phyloP scores from a whole-genome alignment of 2,329 filamentous ascomycete genomes.

The Fragosphaeria purpurea region DNA sequence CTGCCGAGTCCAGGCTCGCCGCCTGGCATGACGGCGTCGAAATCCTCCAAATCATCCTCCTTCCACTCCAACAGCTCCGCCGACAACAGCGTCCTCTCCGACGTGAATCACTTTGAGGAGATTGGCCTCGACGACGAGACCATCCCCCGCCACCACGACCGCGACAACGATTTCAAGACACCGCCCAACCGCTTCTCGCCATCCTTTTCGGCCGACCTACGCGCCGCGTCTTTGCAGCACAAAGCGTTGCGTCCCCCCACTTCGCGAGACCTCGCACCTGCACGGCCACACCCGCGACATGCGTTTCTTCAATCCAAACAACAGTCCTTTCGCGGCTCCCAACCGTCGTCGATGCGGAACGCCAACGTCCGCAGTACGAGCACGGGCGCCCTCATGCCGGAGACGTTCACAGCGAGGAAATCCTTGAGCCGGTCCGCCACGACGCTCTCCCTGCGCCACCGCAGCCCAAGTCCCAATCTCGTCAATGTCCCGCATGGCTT shows the following conservation, averaged over 20 bases:
- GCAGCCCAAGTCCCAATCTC: conserved; percentile 41
- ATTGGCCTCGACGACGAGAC: conserved; percentile 67
- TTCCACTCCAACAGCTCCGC: conserved; percentile 72
- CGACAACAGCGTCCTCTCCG: conserved; percentile 58
- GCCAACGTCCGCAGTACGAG: conserved; percentile 43
- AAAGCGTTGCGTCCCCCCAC: conserved; percentile 18
- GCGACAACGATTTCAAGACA: conserved; percentile 26
- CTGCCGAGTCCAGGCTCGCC: conserved; percentile 51
- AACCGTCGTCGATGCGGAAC: conserved; percentile 29
- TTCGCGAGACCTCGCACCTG: conserved; percentile 21
- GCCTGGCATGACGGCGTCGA: conserved; percentile 70
- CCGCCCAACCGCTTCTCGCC: conserved; percentile 39
- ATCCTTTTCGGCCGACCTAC: conserved; percentile 33
- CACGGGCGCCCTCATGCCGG: conserved; percentile 25
- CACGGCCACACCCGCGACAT: conserved; percentile 15
- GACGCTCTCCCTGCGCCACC: conserved; percentile 31
- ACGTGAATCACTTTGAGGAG: conserved; percentile 82
- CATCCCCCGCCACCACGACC: conserved; percentile 22
- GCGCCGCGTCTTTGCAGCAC: conserved; percentile 21
- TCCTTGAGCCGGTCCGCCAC: conserved; percentile 25
- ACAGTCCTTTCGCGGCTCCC: too few species aligned
- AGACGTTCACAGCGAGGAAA: too few species aligned
- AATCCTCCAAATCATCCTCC: conserved; percentile 85
- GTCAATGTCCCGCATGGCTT: conserved; percentile 32
- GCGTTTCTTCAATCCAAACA: conserved; percentile 25